These are phyloP conservation scores for Aspergillus fructus DNA, from an alignment of 2,329 filamentous ascomycete genomes.

Conservation along the genomic window DNA sequence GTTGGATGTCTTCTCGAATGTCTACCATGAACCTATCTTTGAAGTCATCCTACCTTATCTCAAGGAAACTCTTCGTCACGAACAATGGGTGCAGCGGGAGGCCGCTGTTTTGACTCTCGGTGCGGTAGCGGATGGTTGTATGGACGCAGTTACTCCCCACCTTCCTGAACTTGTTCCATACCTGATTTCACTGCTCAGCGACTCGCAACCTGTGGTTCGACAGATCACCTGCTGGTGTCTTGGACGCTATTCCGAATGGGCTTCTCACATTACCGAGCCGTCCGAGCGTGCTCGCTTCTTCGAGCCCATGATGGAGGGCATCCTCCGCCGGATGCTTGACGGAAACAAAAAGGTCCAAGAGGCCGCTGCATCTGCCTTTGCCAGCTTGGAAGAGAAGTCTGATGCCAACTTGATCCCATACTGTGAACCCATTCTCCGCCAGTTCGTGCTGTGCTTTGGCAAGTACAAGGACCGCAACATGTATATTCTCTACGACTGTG, in stretches of 20 bases:
- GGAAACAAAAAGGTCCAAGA: conserved; percentile 98
- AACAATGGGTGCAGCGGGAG: conserved; percentile 89
- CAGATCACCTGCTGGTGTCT: conserved; percentile 99
- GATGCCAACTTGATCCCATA: conserved; percentile 79
- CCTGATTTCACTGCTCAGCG: conserved; percentile 79
- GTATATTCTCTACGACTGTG: conserved; percentile 97
- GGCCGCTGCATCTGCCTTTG: conserved; percentile 92
- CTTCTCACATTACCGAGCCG: conserved; percentile 68
- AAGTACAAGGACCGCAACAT: conserved; percentile 99
- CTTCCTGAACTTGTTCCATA: conserved; percentile 88
- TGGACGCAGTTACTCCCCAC: conserved; percentile 84
- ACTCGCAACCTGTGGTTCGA: conserved; percentile 83
- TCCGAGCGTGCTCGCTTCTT: conserved; percentile 75
- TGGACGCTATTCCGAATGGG: conserved; percentile 90
- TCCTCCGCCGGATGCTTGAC: conserved; percentile 91
- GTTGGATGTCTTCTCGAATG: conserved; percentile 86
- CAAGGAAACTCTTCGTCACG: conserved; percentile 81
- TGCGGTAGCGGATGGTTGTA: conserved; percentile 91
- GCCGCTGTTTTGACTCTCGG: conserved; percentile 92
- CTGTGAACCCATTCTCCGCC: conserved; percentile 82
- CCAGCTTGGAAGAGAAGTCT: conserved; percentile 91
- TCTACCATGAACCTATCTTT: conserved; percentile 87
- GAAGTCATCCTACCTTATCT: conserved; percentile 89
- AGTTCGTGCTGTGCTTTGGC: conserved; percentile 87
- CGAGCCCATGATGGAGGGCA: conserved; percentile 95